Evolutionary conservation across 139 green algal species (phyloP), one percentile per base, ranked within the genome.

Genomic region (Trebouxia sp.): DNA sequence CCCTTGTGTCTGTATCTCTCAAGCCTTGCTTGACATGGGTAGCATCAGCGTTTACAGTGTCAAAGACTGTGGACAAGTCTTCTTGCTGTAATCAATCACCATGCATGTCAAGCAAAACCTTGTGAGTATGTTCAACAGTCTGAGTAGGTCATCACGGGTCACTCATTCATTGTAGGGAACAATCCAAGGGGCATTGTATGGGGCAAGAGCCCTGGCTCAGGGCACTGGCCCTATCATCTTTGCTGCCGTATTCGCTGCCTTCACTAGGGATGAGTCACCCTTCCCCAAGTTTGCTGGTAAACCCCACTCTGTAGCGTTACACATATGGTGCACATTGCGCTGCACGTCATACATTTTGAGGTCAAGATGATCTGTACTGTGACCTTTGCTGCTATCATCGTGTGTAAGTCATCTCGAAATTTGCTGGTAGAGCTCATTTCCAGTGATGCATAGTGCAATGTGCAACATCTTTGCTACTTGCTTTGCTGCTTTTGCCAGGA

Each of bases 191-290:
- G 90, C 90, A 15, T 72, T 94, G 56, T 88, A 85, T 76, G 92
- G 88, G 17, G 90, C 92, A 8, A 84, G 85, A 6, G 84, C 91
- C 0, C 76, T 96, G 30, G 92, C 92, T 0, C 75, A 83, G 15
- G 92, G 92, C 11, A 50, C 91, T 30, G 92, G 92, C 1, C 92
- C 92, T 0, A 74, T 96, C 24, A 17, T 88, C 0, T 96, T 94
- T 84, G 90, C 92, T 0, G 55, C 75, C 17, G 79, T 96, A 11
- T 96, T 96, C 76, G 65, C 85, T 0, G 75, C 66, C 24, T 92
- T 92, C 82, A 92, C 88, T 15, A 80, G 83, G 28, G 83, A 81
- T 22, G 89, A 88, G 15, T 88, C 85, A 3, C 51, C 45, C 24
- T 67, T 91, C 62, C 84, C 82, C n/a, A 87, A 83, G 70, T 87